Conservation (phyloP, 768 basidiomycete species). For the Trametes gibbosa region DNA sequence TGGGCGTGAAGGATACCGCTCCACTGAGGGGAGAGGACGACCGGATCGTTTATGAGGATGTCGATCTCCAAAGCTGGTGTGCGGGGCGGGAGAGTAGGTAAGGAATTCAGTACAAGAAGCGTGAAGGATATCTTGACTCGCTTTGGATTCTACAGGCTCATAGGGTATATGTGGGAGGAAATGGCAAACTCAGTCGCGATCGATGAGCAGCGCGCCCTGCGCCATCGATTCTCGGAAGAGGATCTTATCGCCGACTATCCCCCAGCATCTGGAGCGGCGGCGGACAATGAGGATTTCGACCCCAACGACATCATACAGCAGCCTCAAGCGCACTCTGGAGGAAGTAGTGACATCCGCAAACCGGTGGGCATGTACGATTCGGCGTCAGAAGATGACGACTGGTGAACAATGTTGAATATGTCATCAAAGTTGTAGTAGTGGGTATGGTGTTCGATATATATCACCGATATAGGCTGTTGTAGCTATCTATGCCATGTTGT, state of each 20-base stretch:
- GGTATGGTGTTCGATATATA: not conserved
- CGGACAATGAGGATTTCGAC: slow-evolving; percentile 17
- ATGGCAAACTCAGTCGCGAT: slow-evolving; percentile 23
- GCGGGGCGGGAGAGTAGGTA: slow-evolving; percentile 30
- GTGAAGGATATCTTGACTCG: not conserved
- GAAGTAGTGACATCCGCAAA: not conserved
- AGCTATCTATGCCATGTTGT: not conserved
- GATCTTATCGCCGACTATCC: not conserved
- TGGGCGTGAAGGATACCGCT: slow-evolving; percentile 13
- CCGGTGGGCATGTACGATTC: slow-evolving; percentile 8
- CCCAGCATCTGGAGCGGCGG: not conserved
- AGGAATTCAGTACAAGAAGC: not conserved
- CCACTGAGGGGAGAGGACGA: slow-evolving; percentile 3
- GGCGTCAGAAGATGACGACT: slow-evolving; percentile 11
- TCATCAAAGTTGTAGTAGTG: not conserved
- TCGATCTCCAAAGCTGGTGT: slow-evolving; percentile 19
- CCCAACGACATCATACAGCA: slow-evolving; percentile 16
- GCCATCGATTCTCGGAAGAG: slow-evolving; percentile 10
- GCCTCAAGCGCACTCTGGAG: not conserved
- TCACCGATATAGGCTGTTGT: too few relatives aligned
- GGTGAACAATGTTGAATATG: not conserved
- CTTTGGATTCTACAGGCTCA: slow-evolving; percentile 9
- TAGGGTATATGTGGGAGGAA: slow-evolving; percentile 24
- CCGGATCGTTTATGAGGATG: slow-evolving; percentile 1
- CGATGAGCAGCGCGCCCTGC: slow-evolving; percentile 23